phyloP scores from a whole-genome alignment of 2,329 filamentous ascomycete species.

The Leptographium galeiforme region DNA sequence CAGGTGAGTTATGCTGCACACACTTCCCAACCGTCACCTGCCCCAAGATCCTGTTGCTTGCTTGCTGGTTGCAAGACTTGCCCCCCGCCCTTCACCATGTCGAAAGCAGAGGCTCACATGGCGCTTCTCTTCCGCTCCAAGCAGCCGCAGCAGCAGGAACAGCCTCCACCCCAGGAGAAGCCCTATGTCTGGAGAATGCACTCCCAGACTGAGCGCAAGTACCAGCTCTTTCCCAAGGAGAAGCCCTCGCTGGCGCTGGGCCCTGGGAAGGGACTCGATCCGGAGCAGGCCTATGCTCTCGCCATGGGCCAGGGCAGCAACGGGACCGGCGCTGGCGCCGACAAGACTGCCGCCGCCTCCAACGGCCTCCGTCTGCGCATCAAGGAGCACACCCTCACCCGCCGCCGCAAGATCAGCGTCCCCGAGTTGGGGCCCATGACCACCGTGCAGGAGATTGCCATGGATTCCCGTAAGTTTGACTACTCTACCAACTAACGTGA shows the following conservation, averaged over 20 bases:
- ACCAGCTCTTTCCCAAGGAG: slow-evolving; percentile 46
- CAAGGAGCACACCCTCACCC: slow-evolving; percentile 42
- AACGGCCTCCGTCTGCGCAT: slow-evolving; percentile 33
- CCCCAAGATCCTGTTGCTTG: slow-evolving; percentile 10
- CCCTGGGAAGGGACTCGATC: slow-evolving; percentile 30
- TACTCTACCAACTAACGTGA: slow-evolving; percentile 2
- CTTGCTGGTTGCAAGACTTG: neutral
- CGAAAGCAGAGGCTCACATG: slow-evolving; percentile 7
- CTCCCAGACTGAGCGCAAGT: slow-evolving; percentile 39
- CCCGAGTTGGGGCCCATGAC: slow-evolving; percentile 55
- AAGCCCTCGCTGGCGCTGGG: slow-evolving; percentile 28
- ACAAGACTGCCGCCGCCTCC: neutral
- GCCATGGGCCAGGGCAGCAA: slow-evolving; percentile 23
- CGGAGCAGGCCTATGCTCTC: slow-evolving; percentile 33
- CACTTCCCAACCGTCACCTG: slow-evolving; percentile 14
- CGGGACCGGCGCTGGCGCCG: neutral
- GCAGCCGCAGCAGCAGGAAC: slow-evolving; percentile 12
- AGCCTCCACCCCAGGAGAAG: slow-evolving; percentile 26
- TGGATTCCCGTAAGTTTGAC: slow-evolving; percentile 52
- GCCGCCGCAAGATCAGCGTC: slow-evolving; percentile 50
- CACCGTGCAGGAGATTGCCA: slow-evolving; percentile 51
- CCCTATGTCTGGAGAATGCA: slow-evolving; percentile 46
- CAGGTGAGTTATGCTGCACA: slow-evolving; percentile 18
- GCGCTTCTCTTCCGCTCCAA: slow-evolving; percentile 7
- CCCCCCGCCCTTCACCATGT: neutral